Evolutionary conservation across 73 alveolate species (phyloP).

Genomic region (Stentor roeselii): DNA sequence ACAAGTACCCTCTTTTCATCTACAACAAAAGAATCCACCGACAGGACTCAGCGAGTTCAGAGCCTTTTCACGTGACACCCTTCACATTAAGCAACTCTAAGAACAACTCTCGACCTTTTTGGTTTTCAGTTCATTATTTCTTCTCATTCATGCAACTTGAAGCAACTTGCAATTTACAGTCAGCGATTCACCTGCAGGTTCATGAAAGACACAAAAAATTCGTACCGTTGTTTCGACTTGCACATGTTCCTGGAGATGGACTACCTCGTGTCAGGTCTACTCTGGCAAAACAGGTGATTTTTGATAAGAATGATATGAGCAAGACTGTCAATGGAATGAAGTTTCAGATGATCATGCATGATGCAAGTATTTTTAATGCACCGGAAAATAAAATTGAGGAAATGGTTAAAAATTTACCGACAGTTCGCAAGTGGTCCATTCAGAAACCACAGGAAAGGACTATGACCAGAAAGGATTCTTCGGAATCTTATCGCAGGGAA

Average conservation of each 20-base stretch:
- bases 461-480: neutral
- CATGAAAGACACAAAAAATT: slow-evolving; percentile 13
- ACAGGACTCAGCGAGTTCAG: neutral
- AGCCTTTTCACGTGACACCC: neutral
- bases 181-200: neutral
- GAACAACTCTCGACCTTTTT: neutral
- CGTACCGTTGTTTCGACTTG: neutral
- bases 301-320: neutral
- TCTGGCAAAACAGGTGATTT: neutral
- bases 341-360: neutral
- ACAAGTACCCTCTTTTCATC: neutral
- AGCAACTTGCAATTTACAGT: slow-evolving; percentile 12
- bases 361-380: neutral
- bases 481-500: neutral
- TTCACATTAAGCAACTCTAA: neutral
- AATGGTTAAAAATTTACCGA: neutral
- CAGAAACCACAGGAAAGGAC: neutral
- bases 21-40: neutral
- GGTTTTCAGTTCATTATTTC: neutral
- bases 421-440: neutral
- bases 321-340: neutral
- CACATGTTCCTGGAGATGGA: neutral
- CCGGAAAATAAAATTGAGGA: neutral
- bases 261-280: neutral
- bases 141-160: slow-evolving; percentile 11